Evolutionary conservation across 2,329 filamentous ascomycete species (phyloP).

Genomic region (Cladorrhinum sp.): DNA sequence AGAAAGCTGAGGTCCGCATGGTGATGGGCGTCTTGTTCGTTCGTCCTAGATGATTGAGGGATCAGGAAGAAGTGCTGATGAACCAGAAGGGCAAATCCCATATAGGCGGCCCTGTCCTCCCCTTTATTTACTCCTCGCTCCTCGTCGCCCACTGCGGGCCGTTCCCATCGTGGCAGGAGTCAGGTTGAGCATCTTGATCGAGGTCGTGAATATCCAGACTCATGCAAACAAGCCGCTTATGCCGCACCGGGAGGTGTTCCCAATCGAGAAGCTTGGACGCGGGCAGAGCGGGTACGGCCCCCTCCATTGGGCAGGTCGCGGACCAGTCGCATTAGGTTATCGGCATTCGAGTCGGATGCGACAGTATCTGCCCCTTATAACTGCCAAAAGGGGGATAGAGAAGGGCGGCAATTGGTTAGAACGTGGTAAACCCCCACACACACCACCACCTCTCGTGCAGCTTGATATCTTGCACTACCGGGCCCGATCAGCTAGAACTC

Average conservation of each 20-base stretch:
- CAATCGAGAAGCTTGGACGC: constrained; percentile 11
- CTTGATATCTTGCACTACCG: not conserved
- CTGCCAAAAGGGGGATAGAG: constrained; percentile 12
- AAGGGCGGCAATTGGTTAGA: not conserved
- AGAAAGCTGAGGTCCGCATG: constrained; percentile 10
- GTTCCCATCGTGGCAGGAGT: not conserved
- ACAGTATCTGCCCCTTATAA: not conserved
- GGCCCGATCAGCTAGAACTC: not conserved
- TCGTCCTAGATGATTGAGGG: not conserved
- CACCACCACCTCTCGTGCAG: not conserved
- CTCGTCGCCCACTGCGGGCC: not conserved
- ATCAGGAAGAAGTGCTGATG: not conserved
- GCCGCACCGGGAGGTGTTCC: constrained; percentile 10
- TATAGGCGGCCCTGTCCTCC: not conserved
- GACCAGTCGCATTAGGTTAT: constrained; percentile 1
- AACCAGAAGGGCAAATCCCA: not conserved
- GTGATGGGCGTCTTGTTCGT: not conserved
- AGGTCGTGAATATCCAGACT: not conserved
- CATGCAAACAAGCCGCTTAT: constrained; percentile 1
- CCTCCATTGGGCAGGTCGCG: constrained; percentile 17
- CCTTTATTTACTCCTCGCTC: not conserved
- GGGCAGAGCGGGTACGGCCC: constrained; percentile 2
- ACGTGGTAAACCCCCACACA: not conserved
- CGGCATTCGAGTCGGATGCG: not conserved
- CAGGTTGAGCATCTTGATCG: not conserved